phyloP scores from a whole-genome alignment of 1,284 basidiomycete genomes.

The Heterobasidion parviporum region DNA sequence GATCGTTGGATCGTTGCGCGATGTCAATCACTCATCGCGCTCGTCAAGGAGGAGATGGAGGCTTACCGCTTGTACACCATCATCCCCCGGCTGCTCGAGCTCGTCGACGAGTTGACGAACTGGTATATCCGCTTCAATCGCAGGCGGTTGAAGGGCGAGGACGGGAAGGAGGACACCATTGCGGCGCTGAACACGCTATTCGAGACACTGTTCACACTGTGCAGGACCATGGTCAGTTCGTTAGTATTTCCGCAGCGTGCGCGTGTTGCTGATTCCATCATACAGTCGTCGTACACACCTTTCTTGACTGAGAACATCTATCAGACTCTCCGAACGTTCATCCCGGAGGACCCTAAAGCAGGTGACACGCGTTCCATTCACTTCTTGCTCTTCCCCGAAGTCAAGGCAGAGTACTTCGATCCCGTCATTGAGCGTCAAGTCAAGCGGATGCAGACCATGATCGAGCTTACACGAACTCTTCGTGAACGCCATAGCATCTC shows the following conservation, averaged over 20 bases:
- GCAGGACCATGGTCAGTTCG: conserved; percentile 78
- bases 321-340: conserved; percentile 81
- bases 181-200: conserved; percentile 94
- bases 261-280: conserved; percentile 8
- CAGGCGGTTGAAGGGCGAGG: conserved; percentile 91
- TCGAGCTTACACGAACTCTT: conserved; percentile 86
- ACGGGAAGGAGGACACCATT: conserved; percentile 83
- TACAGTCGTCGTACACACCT: conserved; percentile 92
- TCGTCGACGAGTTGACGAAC: conserved; percentile 96
- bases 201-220: conserved; percentile 91
- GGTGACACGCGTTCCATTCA: conserved; percentile 90
- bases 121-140: conserved; percentile 99
- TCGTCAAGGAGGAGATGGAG: conserved; percentile 93
- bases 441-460: conserved; percentile 90
- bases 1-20: conserved; percentile 97
- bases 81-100: conserved; percentile 86
- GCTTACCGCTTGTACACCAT: conserved; percentile 98
- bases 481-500: conserved; percentile 86
- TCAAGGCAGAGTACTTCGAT: conserved; percentile 95
- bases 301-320: conserved; percentile 98
- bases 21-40: conserved; percentile 92
- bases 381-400: conserved; percentile 90
- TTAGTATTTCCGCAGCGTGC: too few species aligned
- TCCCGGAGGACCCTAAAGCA: conserved; percentile 65
- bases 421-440: conserved; percentile 94